These are phyloP conservation scores for Fusarium pseudograminearum DNA, from an alignment of 2,329 filamentous ascomycete genomes.

Conservation along the genomic window DNA sequence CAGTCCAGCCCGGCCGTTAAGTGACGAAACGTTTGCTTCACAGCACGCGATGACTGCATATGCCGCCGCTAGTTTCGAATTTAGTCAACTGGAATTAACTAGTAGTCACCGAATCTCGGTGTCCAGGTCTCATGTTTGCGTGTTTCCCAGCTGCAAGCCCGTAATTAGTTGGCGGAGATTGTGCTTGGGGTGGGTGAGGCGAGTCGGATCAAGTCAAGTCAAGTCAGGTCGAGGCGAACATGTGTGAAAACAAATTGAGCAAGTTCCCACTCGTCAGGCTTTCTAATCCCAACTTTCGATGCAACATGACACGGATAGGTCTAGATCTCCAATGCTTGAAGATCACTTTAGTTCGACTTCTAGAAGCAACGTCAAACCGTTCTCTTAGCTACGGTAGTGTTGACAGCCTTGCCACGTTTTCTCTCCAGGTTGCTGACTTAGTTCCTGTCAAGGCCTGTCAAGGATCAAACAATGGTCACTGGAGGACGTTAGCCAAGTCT, in stretches of 20 bases:
- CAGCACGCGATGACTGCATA: slow-evolving; percentile 32
- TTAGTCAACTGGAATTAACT: slow-evolving; percentile 3
- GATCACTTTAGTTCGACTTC: slow-evolving; percentile 21
- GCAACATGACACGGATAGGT: slow-evolving; percentile 4
- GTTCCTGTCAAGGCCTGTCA: background rate
- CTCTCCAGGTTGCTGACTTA: background rate
- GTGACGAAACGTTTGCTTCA: slow-evolving; percentile 27
- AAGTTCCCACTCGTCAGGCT: slow-evolving; percentile 13
- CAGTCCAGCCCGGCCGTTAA: slow-evolving; percentile 10
- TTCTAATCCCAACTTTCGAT: background rate
- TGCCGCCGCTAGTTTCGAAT: slow-evolving; percentile 26
- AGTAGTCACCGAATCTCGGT: slow-evolving; percentile 1
- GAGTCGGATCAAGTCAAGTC: slow-evolving; percentile 4
- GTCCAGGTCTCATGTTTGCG: slow-evolving; percentile 2
- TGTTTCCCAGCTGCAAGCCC: background rate
- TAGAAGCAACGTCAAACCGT: slow-evolving; percentile 18
- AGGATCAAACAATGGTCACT: background rate
- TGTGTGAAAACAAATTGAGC: background rate
- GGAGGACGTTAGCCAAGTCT: background rate
- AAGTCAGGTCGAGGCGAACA: background rate
- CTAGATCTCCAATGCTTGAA: slow-evolving; percentile 31
- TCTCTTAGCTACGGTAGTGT: slow-evolving; percentile 6
- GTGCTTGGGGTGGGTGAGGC: slow-evolving; percentile 3
- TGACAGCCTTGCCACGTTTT: slow-evolving; percentile 6
- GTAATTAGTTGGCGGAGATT: slow-evolving; percentile 4